These are phyloP conservation scores for Salix arbutifolia DNA, from an alignment of 345 rosid genomes.

Conservation along the genomic window DNA sequence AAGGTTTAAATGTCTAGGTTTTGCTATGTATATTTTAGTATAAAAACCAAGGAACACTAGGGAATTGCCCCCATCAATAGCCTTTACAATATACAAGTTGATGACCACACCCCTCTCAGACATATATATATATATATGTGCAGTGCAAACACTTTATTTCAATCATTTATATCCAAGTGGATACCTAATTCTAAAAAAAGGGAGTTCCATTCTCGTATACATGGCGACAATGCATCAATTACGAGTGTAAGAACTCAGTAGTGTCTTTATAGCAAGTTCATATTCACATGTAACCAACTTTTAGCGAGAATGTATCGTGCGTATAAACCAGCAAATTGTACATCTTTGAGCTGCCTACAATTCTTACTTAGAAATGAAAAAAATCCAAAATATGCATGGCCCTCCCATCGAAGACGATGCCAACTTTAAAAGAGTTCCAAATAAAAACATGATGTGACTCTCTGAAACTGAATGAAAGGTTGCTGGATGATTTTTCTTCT, in stretches of 20 bases:
- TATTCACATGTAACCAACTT: neutral
- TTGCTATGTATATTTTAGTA: neutral
- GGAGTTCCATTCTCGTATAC: neutral
- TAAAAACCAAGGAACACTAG: neutral
- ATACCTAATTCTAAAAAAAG: neutral
- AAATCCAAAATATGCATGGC: neutral
- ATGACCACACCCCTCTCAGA: neutral
- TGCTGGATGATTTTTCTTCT: neutral
- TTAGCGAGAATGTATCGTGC: neutral
- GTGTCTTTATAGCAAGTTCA: neutral
- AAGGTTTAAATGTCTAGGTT: neutral
- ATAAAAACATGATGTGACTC: neutral
- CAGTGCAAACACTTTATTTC: neutral
- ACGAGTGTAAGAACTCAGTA: neutral
- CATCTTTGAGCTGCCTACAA: neutral
- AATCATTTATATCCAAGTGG: neutral
- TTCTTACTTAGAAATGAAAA: neutral
- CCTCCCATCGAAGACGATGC: neutral
- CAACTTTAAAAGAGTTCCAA: neutral
- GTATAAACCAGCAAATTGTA: neutral
- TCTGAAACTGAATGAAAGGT: neutral
- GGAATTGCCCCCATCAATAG: neutral
- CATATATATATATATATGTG: neutral
- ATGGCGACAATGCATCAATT: neutral
- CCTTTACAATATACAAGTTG: neutral